Base-by-base conservation (phyloP, 305 asterid genomes). In the Fraxinus floribunda region DNA sequence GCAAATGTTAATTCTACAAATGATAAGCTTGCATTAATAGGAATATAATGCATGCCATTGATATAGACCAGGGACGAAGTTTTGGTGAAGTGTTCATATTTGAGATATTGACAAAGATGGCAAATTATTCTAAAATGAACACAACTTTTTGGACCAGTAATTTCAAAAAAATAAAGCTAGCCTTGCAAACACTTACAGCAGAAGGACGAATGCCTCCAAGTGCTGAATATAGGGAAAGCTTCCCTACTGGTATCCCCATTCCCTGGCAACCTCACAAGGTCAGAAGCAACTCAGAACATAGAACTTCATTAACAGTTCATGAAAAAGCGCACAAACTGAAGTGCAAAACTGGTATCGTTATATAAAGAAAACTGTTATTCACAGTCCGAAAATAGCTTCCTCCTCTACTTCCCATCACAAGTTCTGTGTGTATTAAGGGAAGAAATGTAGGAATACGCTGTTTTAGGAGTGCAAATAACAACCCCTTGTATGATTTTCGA, bases 121-220 rank as follows among this genome's bases (percentile, higher is more conserved):
- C 8, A 1, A 5, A 24, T 9, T 46, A 24, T 78, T 72, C 10
- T 20, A 75, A 68, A 80, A 62, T 41, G 73, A 38, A 41, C 26
- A 38, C 46, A 18, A 70, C 16, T 16, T 77, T 26, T 72, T 32
- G 64, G 20, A 75, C 30, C 9, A 75, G 34, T 41, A 24, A 77
- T 38, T 76, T 15, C 32, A 18, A 71, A 44, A 55, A 18, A 26
- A 32, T 18, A 64, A 87, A 73, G 76, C 35, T 80, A 74, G 76
- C 70, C 74, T 30, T 11, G 83, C 8, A 80, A 77, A 72, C 68
- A 90, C 97, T 89, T 92, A 94, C 99, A 35, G 95, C 86, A 20
- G 92, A 88, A 20, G 92, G 92, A 20, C 90, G 92, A 87, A 90
- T 81, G 72, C 92, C 92, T 84, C 92, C 92, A 35, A 90, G 92